Conservation (phyloP, 2,329 filamentous ascomycete genomes). For the Diaporthe vexans region DNA sequence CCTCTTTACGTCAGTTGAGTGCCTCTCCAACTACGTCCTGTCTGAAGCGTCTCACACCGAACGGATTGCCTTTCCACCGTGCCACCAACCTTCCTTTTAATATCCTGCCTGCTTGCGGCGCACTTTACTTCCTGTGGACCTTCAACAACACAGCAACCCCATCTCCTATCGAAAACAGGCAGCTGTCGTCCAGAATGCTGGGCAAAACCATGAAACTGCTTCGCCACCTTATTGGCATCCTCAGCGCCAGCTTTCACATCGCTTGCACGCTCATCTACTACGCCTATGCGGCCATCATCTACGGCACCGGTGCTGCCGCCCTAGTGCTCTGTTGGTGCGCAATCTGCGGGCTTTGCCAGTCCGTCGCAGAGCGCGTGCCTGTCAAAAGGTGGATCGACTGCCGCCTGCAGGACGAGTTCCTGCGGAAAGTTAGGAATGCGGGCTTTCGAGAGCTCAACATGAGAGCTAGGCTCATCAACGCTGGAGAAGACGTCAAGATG, state of each 20-base stretch:
- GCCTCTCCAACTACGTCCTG: too few relatives aligned
- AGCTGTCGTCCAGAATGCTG: not conserved
- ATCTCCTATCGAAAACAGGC: not conserved
- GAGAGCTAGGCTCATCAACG: not conserved
- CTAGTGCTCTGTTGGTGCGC: conserved; percentile 24
- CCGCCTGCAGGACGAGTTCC: conserved; percentile 16
- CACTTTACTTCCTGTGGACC: not conserved
- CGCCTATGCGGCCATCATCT: not conserved
- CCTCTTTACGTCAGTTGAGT: not conserved
- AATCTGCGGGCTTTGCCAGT: conserved; percentile 24
- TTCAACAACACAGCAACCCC: not conserved
- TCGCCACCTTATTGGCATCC: not conserved
- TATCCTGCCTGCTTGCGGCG: not conserved
- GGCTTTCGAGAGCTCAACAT: conserved; percentile 1
- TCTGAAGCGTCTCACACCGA: too few relatives aligned
- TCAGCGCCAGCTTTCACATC: not conserved
- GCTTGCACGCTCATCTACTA: conserved; percentile 1
- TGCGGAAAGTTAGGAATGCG: conserved; percentile 18
- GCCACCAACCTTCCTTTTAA: not conserved
- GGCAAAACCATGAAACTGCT: conserved; percentile 1
- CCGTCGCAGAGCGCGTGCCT: conserved; percentile 15
- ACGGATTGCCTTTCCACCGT: not conserved
- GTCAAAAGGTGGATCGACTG: conserved; percentile 15
- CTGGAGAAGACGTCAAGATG: conserved; percentile 17
- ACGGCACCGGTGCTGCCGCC: not conserved